Evolutionary conservation across 2,329 filamentous ascomycete genomes (phyloP), one percentile per base, ranked within the genome.

Genomic region (Pezicula carpinea): DNA sequence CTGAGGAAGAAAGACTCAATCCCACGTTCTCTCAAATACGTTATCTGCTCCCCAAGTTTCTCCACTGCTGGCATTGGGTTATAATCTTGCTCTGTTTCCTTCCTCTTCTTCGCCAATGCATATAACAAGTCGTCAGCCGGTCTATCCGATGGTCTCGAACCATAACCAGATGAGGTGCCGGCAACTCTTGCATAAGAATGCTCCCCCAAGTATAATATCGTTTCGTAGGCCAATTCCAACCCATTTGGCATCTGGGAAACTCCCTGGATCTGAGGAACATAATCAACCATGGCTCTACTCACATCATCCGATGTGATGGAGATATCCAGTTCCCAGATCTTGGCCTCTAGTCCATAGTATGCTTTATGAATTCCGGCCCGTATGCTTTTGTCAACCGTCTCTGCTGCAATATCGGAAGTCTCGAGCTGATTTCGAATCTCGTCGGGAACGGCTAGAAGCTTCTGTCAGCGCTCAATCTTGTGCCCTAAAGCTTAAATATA

Each of bases 161-260:
- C 38, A 26, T 40, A 40, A 26, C 38, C 38, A 40, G 22, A 22
- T 14, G 38, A 40, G 10, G 38, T 40, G n/a, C 38, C 38, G 14
- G 38, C 38, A 40, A 40, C 38, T 26, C 38, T 40, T 7, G 38
- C 38, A 15, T 40, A 40, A n/a, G 38, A 40, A 23, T 40, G 38
- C 22, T 40, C 38, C 6, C 38, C 38, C 18, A 40, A 22, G 38
- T 40, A 40, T 4, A 40, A n/a, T 10, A 40, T 19, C 6, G 18
- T 23, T 8, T 40, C 38, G 38, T 40, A 40, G 13, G 38, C 38
- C 6, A 40, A n/a, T 6, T 23, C 22, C 13, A 40, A 23, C 8
- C 38, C 38, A 5, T 21, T 21, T 15, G 7, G 19, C 21, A 40
- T 40, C 38, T 22, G 17, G 14, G 38, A 19, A 18, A 40, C 19